These are phyloP conservation scores for Leersia perrieri DNA, from an alignment of 176 grass and related monocot species.

Conservation along the genomic window DNA sequence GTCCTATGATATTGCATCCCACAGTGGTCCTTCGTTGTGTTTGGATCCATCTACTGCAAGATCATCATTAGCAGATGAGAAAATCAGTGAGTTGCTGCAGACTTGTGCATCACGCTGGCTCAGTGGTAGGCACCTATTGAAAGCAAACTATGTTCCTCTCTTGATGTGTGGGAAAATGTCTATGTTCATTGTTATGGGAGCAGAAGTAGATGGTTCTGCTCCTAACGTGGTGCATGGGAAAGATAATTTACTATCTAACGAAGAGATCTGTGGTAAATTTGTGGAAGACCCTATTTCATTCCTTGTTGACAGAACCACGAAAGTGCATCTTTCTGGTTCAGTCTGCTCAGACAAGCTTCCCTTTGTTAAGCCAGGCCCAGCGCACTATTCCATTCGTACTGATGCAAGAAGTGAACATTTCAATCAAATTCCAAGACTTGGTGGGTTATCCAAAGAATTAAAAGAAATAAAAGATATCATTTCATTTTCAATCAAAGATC, in stretches of 20 bases:
- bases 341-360: slow-evolving; percentile 29
- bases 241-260: slow-evolving; percentile 7
- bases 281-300: slow-evolving; percentile 12
- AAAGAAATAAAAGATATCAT: slow-evolving; percentile 64
- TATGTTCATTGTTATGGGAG: slow-evolving; percentile 51
- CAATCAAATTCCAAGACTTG: slow-evolving; percentile 37
- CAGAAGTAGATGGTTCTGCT: slow-evolving; percentile 43
- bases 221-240: slow-evolving; percentile 29
- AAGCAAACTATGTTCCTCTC: slow-evolving; percentile 66
- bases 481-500: slow-evolving; percentile 53
- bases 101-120: slow-evolving; percentile 70
- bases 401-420: slow-evolving; percentile 24
- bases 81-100: slow-evolving; percentile 60
- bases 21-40: slow-evolving; percentile 35
- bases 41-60: slow-evolving; percentile 51
- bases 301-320: slow-evolving; percentile 51
- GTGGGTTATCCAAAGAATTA: slow-evolving; percentile 81
- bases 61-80: slow-evolving; percentile 70
- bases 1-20: slow-evolving; percentile 28
- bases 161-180: slow-evolving; percentile 62
- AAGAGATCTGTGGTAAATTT: slow-evolving; percentile 23
- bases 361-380: slow-evolving; percentile 14
- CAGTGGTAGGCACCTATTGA: slow-evolving; percentile 63
- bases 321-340: slow-evolving; percentile 60
- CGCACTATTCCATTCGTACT: neutral